Base-by-base conservation (phyloP, 768 basidiomycete species). In the Boletus reticuloceps region DNA sequence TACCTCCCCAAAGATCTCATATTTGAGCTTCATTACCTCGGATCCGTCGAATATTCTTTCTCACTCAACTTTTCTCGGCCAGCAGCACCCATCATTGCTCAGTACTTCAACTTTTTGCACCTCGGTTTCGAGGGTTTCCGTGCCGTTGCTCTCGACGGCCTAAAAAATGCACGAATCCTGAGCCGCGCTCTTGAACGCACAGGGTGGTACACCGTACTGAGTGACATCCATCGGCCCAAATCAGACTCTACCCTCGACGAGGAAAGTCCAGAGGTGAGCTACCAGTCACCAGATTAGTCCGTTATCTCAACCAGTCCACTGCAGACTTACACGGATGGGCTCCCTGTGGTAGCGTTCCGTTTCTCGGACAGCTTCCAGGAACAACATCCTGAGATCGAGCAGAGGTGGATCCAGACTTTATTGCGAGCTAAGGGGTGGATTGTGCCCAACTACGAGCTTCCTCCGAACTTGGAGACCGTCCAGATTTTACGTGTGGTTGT, bases 21-120 rank as follows among this genome's bases (percentile, higher is more conserved):
- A 60, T 88, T 88, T 54, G 85, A 79, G 65, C 72, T 80, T 22
- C 75, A 82, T 66, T 82, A 78, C 69, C 72, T 76, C 31, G 77
- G 77, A 42, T 77, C 68, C 37, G 75, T 80, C 54, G 91, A 96
- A 69, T 94, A 94, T 69, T 88, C 88, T 1, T 87, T 84, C 70
- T 83, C 82, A 19, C 72, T 82, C 54, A 82, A 83, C 71, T 83
- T 82, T 68, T 83, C 81, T 46, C 80, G 82, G 16, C 79, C 84
- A 14, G 82, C 82, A 37, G 80, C 81, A 47, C 83, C 83, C 5
- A 81, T 84, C 60, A 77, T 85, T 50, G 80, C 75, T 20, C 83
- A 84, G 64, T 87, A 78, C 72, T 86, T 82, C 73, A 85, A 81
- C 68, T 79, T 85, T 67, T 58, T 85, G 38, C 82, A 83, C 61